A percentile compares a stretch with the other conserved stretches of the same genome.
These are phyloP conservation scores for Aspergillus novoparasiticus DNA, from an alignment of 2,329 filamentous ascomycete species.

Conservation along the genomic window DNA sequence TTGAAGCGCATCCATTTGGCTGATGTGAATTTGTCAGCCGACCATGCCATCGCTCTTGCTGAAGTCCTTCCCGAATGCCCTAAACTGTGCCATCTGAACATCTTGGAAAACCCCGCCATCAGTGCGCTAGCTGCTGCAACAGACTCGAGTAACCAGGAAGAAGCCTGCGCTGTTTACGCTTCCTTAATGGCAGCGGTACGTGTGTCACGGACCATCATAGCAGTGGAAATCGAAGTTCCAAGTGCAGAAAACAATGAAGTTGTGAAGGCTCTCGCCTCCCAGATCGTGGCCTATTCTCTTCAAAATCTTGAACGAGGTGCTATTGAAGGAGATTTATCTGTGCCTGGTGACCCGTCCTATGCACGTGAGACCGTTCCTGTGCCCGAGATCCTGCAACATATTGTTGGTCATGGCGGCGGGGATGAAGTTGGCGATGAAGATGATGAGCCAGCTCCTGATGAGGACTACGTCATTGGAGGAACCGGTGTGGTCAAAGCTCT, in stretches of 20 bases:
- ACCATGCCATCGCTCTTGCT: slow-evolving; percentile 86
- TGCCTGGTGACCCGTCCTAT: slow-evolving; percentile 49
- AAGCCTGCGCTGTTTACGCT: slow-evolving; percentile 90
- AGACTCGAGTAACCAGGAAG: slow-evolving; percentile 81
- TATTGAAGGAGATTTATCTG: slow-evolving; percentile 59
- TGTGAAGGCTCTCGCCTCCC: slow-evolving; percentile 87
- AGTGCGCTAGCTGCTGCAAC: slow-evolving; percentile 73
- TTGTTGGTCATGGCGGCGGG: slow-evolving; percentile 72
- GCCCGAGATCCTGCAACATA: slow-evolving; percentile 82
- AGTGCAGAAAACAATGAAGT: slow-evolving; percentile 80
- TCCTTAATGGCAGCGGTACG: slow-evolving; percentile 86
- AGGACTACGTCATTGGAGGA: slow-evolving; percentile 94
- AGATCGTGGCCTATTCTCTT: slow-evolving; percentile 92
- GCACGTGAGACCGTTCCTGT: slow-evolving; percentile 57
- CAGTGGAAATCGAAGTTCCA: slow-evolving; percentile 89
- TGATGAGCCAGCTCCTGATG: slow-evolving; percentile 73
- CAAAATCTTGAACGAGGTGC: slow-evolving; percentile 84
- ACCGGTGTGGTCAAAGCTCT: slow-evolving; percentile 94
- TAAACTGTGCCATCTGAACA: slow-evolving; percentile 79
- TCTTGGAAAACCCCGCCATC: slow-evolving; percentile 71
- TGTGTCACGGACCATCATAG: slow-evolving; percentile 80
- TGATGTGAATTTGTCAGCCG: slow-evolving; percentile 79
- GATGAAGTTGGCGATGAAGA: slow-evolving; percentile 57
- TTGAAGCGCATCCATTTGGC: slow-evolving; percentile 85
- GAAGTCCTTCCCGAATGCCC: slow-evolving; percentile 86